phyloP scores from a whole-genome alignment of 2,329 filamentous ascomycete genomes.

The Penicillium thymicola region DNA sequence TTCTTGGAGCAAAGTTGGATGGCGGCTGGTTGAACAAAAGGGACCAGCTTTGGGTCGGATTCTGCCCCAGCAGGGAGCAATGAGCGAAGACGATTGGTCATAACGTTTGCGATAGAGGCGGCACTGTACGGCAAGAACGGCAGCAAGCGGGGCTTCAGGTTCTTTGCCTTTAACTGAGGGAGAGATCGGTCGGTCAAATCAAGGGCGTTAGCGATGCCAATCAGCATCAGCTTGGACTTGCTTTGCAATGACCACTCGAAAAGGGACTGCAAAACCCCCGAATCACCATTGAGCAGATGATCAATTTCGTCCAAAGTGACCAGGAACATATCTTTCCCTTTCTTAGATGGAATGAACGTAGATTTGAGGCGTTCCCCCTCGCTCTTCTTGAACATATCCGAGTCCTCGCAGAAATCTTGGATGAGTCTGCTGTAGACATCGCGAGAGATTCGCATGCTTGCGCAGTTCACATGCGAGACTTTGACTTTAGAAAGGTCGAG shows the following conservation, averaged over 20 bases:
- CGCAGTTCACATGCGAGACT: conserved; percentile 87
- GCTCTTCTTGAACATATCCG: conserved; percentile 62
- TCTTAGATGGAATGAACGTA: conserved; percentile 65
- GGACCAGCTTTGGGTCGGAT: conserved; percentile 60
- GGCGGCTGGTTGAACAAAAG: conserved; percentile 89
- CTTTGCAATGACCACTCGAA: conserved; percentile 93
- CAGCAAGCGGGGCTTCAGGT: conserved; percentile 82
- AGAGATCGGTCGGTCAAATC: conserved; percentile 94
- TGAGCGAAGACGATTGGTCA: conserved; percentile 76
- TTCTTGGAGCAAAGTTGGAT: conserved; percentile 94
- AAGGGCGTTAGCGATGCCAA: conserved; percentile 94
- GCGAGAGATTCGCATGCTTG: conserved; percentile 85
- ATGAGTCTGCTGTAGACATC: conserved; percentile 80
- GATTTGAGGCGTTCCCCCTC: conserved; percentile 66
- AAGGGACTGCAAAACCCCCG: conserved; percentile 86
- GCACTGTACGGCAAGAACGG: conserved; percentile 92
- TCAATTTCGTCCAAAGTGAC: conserved; percentile 94
- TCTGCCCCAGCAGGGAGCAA: conserved; percentile 54
- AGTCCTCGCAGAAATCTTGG: conserved; percentile 63
- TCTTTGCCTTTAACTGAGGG: conserved; percentile 86
- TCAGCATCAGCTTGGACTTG: conserved; percentile 73
- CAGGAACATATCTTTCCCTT: conserved; percentile 61
- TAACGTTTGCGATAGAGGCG: conserved; percentile 79
- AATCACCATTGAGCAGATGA: conserved; percentile 81
- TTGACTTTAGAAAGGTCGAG: conserved; percentile 56